Percentiles rank a stretch among this genome's conserved stretches.
These are phyloP conservation scores for Ramaria rubella DNA, from an alignment of 768 basidiomycete genomes.

Conservation along the genomic window DNA sequence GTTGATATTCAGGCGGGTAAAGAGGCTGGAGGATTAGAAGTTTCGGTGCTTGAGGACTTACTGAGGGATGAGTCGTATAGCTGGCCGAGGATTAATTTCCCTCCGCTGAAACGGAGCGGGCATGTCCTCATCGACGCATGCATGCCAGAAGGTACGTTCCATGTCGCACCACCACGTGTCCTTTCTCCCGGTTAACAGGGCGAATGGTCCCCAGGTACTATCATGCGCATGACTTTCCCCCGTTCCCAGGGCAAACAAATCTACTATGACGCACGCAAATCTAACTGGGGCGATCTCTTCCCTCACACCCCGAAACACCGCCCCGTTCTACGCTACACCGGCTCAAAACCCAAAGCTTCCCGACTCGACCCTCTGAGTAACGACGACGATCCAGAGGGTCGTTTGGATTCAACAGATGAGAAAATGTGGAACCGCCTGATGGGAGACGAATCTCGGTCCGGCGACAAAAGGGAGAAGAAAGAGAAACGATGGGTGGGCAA, in stretches of 20 bases:
- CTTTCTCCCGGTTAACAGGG: neutral
- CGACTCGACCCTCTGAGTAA: neutral
- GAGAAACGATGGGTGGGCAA: neutral
- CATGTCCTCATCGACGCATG: conserved; percentile 92
- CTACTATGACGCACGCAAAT: conserved; percentile 93
- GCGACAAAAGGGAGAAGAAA: neutral
- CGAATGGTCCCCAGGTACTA: conserved; percentile 53
- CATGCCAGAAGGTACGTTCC: conserved; percentile 59
- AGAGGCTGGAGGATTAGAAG: conserved; percentile 43
- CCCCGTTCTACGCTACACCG: conserved; percentile 54
- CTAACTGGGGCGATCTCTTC: conserved; percentile 91
- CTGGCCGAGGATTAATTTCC: conserved; percentile 89
- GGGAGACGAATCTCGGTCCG: neutral
- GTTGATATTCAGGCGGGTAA: conserved; percentile 33
- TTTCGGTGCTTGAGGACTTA: conserved; percentile 40
- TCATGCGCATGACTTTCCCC: conserved; percentile 87
- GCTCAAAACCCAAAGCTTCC: neutral
- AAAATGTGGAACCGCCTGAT: neutral
- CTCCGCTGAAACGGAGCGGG: conserved; percentile 87
- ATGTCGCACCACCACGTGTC: neutral
- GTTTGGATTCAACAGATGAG: neutral
- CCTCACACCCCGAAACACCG: conserved; percentile 81
- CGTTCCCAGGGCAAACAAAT: conserved; percentile 93
- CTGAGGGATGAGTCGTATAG: conserved; percentile 70
- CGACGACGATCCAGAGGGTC: neutral